Conservation (phyloP, 1,139 yeast genomes). For the Candida sp. region DNA sequence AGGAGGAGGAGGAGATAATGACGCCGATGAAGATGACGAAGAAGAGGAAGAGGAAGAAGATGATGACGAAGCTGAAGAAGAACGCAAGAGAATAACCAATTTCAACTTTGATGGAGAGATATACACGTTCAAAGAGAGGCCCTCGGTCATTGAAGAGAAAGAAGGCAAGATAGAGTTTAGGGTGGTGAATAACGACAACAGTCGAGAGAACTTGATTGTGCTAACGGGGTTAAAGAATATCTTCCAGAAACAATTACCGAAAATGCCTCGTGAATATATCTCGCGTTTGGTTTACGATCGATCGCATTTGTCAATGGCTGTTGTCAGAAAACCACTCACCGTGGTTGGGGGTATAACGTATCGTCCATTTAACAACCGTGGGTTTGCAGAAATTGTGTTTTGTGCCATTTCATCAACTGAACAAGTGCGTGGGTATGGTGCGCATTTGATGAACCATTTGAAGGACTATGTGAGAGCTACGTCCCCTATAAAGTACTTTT, state of each 20-base stretch:
- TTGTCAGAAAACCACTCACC: conserved; percentile 88
- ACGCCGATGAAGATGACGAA: conserved; percentile 23
- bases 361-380: conserved; percentile 88
- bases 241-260: conserved; percentile 96
- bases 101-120: conserved; percentile 72
- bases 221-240: conserved; percentile 94
- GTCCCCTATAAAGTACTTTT: conserved; percentile 81
- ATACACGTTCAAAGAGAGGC: conserved; percentile 88
- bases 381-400: conserved; percentile 97
- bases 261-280: conserved; percentile 98
- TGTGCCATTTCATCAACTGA: conserved; percentile 98
- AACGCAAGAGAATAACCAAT: conserved; percentile 52
- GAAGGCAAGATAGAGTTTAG: conserved; percentile 93
- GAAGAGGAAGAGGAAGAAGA: conserved; percentile 42
- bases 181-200: conserved; percentile 94
- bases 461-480: conserved; percentile 95
- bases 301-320: conserved; percentile 95
- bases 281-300: conserved; percentile 94
- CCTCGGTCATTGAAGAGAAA: conserved; percentile 91
- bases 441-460: conserved; percentile 96
- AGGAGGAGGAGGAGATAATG: conserved; percentile 12
- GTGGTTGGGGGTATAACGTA: conserved; percentile 99
- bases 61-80: conserved; percentile 56
- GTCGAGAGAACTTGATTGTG: conserved; percentile 86
- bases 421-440: conserved; percentile 98